phyloP scores from a whole-genome alignment of 2,329 filamentous ascomycete genomes.

The Chrysoporthe cubensis region DNA sequence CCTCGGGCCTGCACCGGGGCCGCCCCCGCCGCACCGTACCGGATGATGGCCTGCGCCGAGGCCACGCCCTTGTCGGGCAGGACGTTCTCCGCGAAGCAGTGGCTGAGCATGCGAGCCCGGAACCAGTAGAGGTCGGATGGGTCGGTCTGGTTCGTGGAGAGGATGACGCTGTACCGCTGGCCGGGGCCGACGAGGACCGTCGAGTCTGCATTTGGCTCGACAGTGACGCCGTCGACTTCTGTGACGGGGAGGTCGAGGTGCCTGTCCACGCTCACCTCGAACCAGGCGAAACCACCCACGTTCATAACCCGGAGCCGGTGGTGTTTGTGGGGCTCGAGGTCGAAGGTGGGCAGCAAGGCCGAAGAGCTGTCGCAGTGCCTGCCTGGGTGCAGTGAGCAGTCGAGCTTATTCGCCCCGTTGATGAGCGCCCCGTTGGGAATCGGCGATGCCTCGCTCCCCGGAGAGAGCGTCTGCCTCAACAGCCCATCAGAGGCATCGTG shows the following conservation, averaged over 20 bases:
- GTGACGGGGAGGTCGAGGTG: conserved; percentile 60
- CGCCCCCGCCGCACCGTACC: conserved; percentile 41
- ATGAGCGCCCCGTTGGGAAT: conserved; percentile 51
- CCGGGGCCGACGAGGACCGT: conserved; percentile 70
- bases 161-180: conserved; percentile 70
- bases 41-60: conserved; percentile 54
- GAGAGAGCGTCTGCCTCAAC: conserved; percentile 43
- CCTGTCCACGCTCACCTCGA: conserved; percentile 72
- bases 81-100: conserved; percentile 60
- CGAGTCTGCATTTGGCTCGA: conserved; percentile 61
- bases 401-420: conserved; percentile 47
- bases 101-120: conserved; percentile 63
- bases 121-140: conserved; percentile 62
- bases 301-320: conserved; percentile 73
- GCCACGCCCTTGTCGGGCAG: conserved; percentile 46
- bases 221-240: conserved; percentile 71
- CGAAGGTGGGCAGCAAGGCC: conserved; percentile 44
- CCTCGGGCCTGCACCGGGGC: background rate
- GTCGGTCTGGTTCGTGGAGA: conserved; percentile 61
- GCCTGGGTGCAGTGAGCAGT: conserved; percentile 43
- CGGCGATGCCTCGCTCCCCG: conserved; percentile 47
- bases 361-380: conserved; percentile 50
- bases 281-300: conserved; percentile 71
- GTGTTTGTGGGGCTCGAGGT: conserved; percentile 55
- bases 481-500: conserved; percentile 54